Evolutionary conservation across 352 stramenopile genomes (phyloP).

Genomic region (Globisporangium acanthophoron): DNA sequence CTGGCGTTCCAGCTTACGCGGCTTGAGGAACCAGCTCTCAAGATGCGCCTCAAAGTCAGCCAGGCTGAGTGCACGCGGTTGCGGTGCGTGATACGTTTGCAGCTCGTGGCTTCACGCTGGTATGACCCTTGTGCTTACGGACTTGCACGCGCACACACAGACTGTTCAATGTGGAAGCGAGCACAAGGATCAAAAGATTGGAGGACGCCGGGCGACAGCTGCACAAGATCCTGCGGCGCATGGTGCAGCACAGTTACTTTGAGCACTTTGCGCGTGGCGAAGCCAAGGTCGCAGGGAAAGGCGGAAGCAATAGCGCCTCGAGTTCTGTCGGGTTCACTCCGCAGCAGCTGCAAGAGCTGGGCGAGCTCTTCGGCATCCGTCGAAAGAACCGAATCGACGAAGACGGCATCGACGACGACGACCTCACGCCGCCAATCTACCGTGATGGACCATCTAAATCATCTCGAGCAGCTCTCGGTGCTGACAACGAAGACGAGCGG

Average conservation of each 20-base stretch:
- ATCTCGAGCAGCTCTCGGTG: neutral
- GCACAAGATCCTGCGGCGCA: conserved; percentile 47
- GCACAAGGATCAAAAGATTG: conserved; percentile 49
- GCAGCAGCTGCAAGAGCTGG: conserved; percentile 45
- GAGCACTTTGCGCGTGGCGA: conserved; percentile 44
- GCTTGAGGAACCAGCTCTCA: conserved; percentile 62
- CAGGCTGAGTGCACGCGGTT: conserved; percentile 70
- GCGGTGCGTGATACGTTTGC: conserved; percentile 15
- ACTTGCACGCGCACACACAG: conserved; percentile 1
- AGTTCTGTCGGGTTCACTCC: conserved; percentile 25
- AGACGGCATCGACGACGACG: neutral
- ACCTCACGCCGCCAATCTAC: neutral
- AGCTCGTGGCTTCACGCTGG: neutral
- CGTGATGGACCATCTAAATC: neutral
- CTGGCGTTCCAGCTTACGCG: conserved; percentile 66
- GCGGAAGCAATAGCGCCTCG: conserved; percentile 4
- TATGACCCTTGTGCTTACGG: neutral
- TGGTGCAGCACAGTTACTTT: conserved; percentile 66
- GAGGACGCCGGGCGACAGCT: conserved; percentile 57
- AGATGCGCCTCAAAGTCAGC: conserved; percentile 60
- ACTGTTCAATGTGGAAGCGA: conserved; percentile 42
- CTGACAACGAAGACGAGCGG: neutral
- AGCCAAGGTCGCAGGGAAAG: conserved; percentile 18
- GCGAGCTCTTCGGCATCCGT: conserved; percentile 43
- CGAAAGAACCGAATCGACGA: conserved; percentile 5